Evolutionary conservation across 2,329 filamentous ascomycete genomes (phyloP), one percentile per base, ranked within the genome.

Genomic region (Microdochium paspali): DNA sequence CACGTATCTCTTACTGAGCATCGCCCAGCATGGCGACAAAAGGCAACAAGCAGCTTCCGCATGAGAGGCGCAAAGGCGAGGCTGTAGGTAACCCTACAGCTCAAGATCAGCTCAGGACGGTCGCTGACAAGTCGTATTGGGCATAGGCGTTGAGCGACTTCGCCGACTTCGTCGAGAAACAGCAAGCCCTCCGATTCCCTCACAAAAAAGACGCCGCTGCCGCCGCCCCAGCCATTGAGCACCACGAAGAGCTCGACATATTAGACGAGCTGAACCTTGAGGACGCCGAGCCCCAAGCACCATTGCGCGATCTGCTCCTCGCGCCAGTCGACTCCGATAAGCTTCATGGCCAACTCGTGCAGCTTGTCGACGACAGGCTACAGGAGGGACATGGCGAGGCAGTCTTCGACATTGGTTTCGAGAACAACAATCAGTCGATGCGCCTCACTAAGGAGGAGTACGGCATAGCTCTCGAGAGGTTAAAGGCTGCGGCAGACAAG

Each of bases 151-250:
- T 98, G 48, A 93, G 87, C 71, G 93, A 97, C 58, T 98, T 98
- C 64, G 90, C 90, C 65, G 93, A 98, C 60, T 97, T 96, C 60
- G 93, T 96, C 54, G 90, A 97, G 66, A 86, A 90, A 64, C 90
- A 97, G 64, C 93, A 97, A 66, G 82, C 83, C 13, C 68, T 84
- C 45, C 83, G 86, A 48, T 83, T 80, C 56, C 77, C 78, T 2
- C 62, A 61, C 40, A 60, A 69, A 30, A 66, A 62, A 47, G 55
- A 60, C 28, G 52, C 63, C 30, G 53, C 62, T 45, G 46, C 93
- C 54, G 87, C 90, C n/a, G n/a, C 61, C 83, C 84, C 46, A 21
- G 35, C 35, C 23, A 18, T 20, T n/a, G 91, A 97, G 64, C 82
- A 97, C 46, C 90, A 95, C 59, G 89, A 90, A 54, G 87, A 97